Percentiles rank a stretch among this genome's conserved stretches.
Conservation (phyloP, 2,329 filamentous ascomycete genomes). For the Neofusicoccum kwambonambiense region DNA sequence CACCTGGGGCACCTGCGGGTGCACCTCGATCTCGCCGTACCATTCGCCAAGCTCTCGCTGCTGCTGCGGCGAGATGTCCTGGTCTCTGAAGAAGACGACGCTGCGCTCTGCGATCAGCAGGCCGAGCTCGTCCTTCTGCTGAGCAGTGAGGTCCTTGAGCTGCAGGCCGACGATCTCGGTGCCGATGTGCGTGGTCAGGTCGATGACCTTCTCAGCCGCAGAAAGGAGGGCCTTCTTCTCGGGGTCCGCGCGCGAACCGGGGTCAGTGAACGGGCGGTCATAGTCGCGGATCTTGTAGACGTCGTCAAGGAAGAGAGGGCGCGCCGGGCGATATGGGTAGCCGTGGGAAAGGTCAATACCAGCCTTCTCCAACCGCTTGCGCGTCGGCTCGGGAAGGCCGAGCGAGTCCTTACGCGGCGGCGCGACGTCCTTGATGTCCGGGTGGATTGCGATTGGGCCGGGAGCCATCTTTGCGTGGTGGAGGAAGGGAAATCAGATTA, state of each 20-base stretch:
- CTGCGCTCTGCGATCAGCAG: conserved; percentile 63
- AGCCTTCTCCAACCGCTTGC: conserved; percentile 62
- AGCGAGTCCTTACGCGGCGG: conserved; percentile 64
- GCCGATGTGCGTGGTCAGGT: conserved; percentile 62
- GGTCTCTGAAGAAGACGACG: conserved; percentile 67
- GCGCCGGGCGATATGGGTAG: conserved; percentile 68
- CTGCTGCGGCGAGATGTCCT: conserved; percentile 33
- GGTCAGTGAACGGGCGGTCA: conserved; percentile 57
- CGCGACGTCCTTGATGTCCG: conserved; percentile 62
- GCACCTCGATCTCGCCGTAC: conserved; percentile 66
- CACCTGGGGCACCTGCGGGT: conserved; percentile 70
- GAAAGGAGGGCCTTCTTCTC: conserved; percentile 61
- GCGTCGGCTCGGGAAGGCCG: conserved; percentile 57
- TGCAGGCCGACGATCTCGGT: conserved; percentile 65
- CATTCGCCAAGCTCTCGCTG: conserved; percentile 53
- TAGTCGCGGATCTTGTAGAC: conserved; percentile 63
- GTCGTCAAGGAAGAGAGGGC: conserved; percentile 68
- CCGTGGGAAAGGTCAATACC: conserved; percentile 68
- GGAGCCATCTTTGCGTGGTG: conserved; percentile 50
- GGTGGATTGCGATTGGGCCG: conserved; percentile 51
- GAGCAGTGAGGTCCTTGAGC: conserved; percentile 58
- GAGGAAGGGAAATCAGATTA: neutral
- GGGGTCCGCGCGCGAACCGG: conserved; percentile 64
- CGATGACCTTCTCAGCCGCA: conserved; percentile 62
- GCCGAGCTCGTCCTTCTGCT: conserved; percentile 62